These are phyloP conservation scores for Grammothele lineata DNA, from an alignment of 768 basidiomycete species.

Conservation along the genomic window DNA sequence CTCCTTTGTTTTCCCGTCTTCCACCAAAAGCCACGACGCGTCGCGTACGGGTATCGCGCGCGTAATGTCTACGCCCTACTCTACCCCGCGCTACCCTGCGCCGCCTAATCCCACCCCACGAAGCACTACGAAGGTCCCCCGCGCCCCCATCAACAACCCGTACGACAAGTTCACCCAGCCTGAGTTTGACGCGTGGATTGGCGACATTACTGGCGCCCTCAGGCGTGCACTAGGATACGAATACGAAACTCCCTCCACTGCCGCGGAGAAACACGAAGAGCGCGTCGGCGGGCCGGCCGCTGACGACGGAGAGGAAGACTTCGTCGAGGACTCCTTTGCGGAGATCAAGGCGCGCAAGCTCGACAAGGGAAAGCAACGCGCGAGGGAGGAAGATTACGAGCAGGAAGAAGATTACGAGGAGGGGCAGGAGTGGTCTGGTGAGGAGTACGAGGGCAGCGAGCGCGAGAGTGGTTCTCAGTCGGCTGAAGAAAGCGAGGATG, in stretches of 20 bases:
- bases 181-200: constrained; percentile 71
- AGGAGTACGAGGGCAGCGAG: constrained; percentile 12
- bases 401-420: constrained; percentile 28
- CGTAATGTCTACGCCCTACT: constrained; percentile 19
- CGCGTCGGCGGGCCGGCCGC: not conserved
- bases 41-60: too few species aligned
- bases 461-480: constrained; percentile 18
- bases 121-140: constrained; percentile 18
- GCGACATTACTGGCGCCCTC: constrained; percentile 53
- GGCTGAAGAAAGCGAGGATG: constrained; percentile 31
- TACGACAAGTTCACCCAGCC: constrained; percentile 67
- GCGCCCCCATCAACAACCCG: constrained; percentile 61
- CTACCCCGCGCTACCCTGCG: constrained; percentile 15
- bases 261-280: not conserved
- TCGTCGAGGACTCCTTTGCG: constrained; percentile 52
- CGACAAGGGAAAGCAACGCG: constrained; percentile 66
- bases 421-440: constrained; percentile 12
- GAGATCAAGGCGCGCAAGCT: constrained; percentile 44
- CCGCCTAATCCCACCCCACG: constrained; percentile 21
- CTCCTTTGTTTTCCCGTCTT: too few species aligned
- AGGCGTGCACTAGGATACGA: constrained; percentile 54
- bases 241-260: constrained; percentile 8
- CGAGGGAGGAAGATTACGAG: constrained; percentile 52
- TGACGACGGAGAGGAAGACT: constrained; percentile 21
- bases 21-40: too few species aligned